Base-by-base conservation (phyloP, 805 yeast genomes). In the Starmerella potacharoeniae region DNA sequence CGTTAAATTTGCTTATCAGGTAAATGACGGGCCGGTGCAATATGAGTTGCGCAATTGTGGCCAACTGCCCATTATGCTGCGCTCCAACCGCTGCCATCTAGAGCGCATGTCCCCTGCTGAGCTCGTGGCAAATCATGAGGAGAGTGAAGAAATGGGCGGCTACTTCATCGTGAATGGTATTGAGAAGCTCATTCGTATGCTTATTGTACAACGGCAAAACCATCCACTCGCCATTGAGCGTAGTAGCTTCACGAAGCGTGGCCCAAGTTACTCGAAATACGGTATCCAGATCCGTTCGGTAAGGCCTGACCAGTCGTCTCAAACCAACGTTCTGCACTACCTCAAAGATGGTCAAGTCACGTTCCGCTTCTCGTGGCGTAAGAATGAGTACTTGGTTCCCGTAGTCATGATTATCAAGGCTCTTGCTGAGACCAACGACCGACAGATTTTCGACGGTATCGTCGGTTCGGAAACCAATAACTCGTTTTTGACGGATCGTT, bases 161-260 rank as follows among this genome's bases (percentile, higher is more conserved):
- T 93, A 93, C 70, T 93, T 93, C 70, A 80, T 89, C 62, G 90
- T 91, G 58, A 91, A 91, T 68, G 98, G 98, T 76, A 90, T 91
- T 63, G 98, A 93, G 71, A 93, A 93, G 72, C 77, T 93, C 65
- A 81, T 93, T 65, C 86, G 98, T 73, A 88, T 93, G 97, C 80
- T 93, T 70, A 88, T 93, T 75, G 97, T 93, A 17, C 98, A 91
- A 73, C 83, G 97, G 70, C 80, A 98, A 71, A 93, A 93, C 69
- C 97, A 90, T 68, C 95, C 97, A 29, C 88, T 93, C 96, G 97
- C 97, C 11, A 81, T 93, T 65, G 84, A 89, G 57, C 87, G 98
- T 74, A 95, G 96, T 36, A 86, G 95, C 10, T 93, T 91, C 67
- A 84, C 83, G 51, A 89, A 89, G 73, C 84, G 98, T 77, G 98